Evolutionary conservation across 169 alveolate species (phyloP).

Genomic region (Cystoisospora suis): DNA sequence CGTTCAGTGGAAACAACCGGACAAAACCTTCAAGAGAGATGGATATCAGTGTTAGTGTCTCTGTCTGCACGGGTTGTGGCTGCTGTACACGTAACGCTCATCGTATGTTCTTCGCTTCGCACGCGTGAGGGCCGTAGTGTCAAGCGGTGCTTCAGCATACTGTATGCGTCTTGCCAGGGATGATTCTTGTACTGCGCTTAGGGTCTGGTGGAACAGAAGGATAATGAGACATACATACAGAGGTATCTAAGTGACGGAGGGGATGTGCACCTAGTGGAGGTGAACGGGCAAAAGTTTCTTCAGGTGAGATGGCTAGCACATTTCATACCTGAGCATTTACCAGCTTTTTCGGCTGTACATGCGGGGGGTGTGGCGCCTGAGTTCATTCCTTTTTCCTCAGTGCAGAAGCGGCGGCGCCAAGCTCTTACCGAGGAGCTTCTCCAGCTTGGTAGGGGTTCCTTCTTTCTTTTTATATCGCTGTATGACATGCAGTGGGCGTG

Average conservation of each 20-base stretch:
- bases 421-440: background rate
- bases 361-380: no score
- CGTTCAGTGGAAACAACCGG: no score
- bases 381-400: background rate
- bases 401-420: background rate
- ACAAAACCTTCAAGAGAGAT: no score
- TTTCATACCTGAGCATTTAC: background rate
- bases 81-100: no score
- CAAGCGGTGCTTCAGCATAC: no score
- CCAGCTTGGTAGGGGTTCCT: background rate
- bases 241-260: slow-evolving; percentile 45
- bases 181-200: no score
- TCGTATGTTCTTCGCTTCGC: no score
- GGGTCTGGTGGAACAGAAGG: slow-evolving; percentile 39
- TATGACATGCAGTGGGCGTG: no score
- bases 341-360: background rate
- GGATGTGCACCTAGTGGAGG: slow-evolving; percentile 38
- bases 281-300: slow-evolving; percentile 42
- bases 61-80: no score
- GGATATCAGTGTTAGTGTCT: no score
- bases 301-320: background rate
- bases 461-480: background rate
- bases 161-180: no score
- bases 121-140: no score
- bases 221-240: slow-evolving; percentile 40